Base-by-base conservation (phyloP, 768 basidiomycete species). In the Phallus indusiatus region DNA sequence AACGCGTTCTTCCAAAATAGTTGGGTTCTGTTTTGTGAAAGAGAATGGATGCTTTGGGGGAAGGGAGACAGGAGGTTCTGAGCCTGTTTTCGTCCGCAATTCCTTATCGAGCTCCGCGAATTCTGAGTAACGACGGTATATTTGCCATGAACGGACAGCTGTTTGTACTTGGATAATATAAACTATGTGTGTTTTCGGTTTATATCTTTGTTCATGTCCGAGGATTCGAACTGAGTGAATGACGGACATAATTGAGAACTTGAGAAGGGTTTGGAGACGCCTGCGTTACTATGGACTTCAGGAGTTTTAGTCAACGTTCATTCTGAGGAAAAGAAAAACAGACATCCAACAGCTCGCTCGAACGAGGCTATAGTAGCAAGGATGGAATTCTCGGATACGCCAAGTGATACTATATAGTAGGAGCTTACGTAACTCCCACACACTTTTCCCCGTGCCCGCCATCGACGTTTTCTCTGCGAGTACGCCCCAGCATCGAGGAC, bases 61-160 rank as follows among this genome's bases (percentile, higher is more conserved):
- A 18, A 97, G 81, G n/a, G 77, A 61, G 17, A 72, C 78, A 12
- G 94, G 94, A 11, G 94, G 92, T 18, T 85, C 73, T n/a, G 83
- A 79, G 16, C 85, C 85, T n/a, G 81, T 81, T n/a, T 85, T 81
- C 68, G 87, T 85, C 24, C 80, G 79, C 65, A 96, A 82, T 66
- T 94, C 88, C 8, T 81, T 79, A 70, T 94, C 81, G 7, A 98
- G 83, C 65, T 90, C 85, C 67, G 81, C 84, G 73, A 98, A 98
- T 73, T 96, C 93, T 47, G 91, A 94, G 74, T 97, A 98, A 53
- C 95, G 88, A 60, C 88, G 78, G 84, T 88, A 90, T 79, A 96
- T 89, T 59, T 87, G 83, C 94, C 94, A 97, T 68, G 90, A 86
- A 61, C 90, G 85, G 28, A 93, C 89, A 57, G 90, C 84, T 6